A percentile compares a stretch with the other conserved stretches of the same genome.
phyloP scores from a whole-genome alignment of 495 filamentous ascomycete genomes.

The Aspergillus haitiensis region DNA sequence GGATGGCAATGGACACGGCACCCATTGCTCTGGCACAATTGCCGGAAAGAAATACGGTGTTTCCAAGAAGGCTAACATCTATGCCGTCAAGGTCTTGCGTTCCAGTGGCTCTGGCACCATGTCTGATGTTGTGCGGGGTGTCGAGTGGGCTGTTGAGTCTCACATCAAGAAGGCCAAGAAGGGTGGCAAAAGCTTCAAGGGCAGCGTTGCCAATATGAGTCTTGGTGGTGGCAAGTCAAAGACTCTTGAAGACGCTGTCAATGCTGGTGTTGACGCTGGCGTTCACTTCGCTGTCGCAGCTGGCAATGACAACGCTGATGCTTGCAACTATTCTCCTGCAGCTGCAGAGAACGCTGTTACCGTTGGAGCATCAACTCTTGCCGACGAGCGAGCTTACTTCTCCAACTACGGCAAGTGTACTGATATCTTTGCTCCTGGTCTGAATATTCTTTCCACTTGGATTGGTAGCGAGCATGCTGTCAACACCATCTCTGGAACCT shows the following conservation, averaged over 20 bases:
- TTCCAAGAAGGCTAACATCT: constrained; percentile 95
- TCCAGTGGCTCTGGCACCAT: constrained; percentile 98
- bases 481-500: constrained; percentile 99
- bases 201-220: constrained; percentile 98
- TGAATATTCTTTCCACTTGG: constrained; percentile 98
- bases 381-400: constrained; percentile 98
- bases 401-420: constrained; percentile 99
- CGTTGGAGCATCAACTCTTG: constrained; percentile 89
- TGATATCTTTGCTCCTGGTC: constrained; percentile 96
- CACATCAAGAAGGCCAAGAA: constrained; percentile 78
- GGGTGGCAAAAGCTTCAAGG: constrained; percentile 93
- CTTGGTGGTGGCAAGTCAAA: constrained; percentile 94
- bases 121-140: constrained; percentile 97
- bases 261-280: constrained; percentile 86
- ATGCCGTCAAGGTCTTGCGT: constrained; percentile 95
- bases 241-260: constrained; percentile 87
- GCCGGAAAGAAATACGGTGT: constrained; percentile 99
- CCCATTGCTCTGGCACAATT: constrained; percentile 98
- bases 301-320: constrained; percentile 97
- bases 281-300: constrained; percentile 97
- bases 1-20: constrained; percentile 98
- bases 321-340: constrained; percentile 99
- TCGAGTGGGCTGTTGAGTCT: constrained; percentile 85
- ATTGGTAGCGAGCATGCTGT: constrained; percentile 88
- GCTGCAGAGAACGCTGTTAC: constrained; percentile 91